Evolutionary conservation across 2,329 filamentous ascomycete genomes (phyloP).

Genomic region (Verticillium alfalfae): DNA sequence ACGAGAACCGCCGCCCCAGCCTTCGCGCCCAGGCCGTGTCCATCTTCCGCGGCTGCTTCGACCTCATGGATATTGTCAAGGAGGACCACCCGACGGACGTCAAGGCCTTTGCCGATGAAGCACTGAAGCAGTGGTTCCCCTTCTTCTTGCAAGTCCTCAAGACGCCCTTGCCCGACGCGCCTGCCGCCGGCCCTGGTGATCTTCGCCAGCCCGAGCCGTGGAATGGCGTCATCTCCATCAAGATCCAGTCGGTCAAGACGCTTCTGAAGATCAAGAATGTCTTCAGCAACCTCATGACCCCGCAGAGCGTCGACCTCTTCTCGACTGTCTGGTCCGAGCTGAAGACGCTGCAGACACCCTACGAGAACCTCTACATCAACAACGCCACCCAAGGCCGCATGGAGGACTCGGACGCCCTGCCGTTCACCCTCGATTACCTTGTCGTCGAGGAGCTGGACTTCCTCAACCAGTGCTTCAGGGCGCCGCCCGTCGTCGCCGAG

Average conservation of each 20-base stretch:
- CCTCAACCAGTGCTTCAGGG: conserved; percentile 83
- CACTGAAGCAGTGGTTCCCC: conserved; percentile 77
- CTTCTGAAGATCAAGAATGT: conserved; percentile 80
- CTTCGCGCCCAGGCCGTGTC: conserved; percentile 82
- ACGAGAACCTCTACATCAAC: conserved; percentile 79
- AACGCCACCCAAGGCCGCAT: conserved; percentile 81
- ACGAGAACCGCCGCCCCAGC: conserved; percentile 66
- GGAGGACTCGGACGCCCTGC: conserved; percentile 85
- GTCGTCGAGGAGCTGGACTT: conserved; percentile 93
- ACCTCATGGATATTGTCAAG: conserved; percentile 94
- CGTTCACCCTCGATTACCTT: conserved; percentile 90
- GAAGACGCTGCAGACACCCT: conserved; percentile 62
- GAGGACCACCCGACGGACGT: conserved; percentile 85
- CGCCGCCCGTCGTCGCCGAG: conserved; percentile 81
- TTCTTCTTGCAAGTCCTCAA: conserved; percentile 82
- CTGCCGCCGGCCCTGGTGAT: conserved; percentile 36
- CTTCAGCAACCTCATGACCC: conserved; percentile 75
- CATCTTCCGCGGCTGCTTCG: conserved; percentile 87
- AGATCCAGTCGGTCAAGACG: conserved; percentile 89
- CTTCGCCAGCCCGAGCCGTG: conserved; percentile 57
- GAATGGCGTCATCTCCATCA: conserved; percentile 78
- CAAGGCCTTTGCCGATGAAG: conserved; percentile 82
- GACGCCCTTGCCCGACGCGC: conserved; percentile 63
- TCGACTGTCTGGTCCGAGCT: conserved; percentile 87
- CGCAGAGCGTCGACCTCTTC: conserved; percentile 79